Evolutionary conservation across 148 eudicot species (phyloP), one percentile per base, ranked within the genome.

Genomic region (Rhododendron williamsianum): DNA sequence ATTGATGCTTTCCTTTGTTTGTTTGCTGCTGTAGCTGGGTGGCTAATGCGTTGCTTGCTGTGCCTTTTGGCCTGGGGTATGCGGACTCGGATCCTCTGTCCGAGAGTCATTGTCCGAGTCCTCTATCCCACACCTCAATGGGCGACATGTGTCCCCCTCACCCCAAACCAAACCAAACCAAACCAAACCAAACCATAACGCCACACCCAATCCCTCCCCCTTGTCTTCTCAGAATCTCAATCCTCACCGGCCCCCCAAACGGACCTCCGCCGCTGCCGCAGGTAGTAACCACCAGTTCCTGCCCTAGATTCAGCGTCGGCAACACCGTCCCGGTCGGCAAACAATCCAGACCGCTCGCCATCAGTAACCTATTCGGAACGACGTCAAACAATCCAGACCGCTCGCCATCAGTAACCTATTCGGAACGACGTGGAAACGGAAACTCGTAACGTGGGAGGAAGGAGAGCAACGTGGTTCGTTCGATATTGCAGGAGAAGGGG

Each of bases 341-440:
- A 3, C 72, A 81, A 69, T 92, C 93, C 18, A 96, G 87, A 76
- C 94, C 98, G 1, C 90, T 85, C 4, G 90, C 86, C 83, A 86
- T 87, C 35, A 96, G 67, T 48, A 91, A 78, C 87, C 79, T 82
- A 84, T 96, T 93, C 6, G 95, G 98, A 23, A 96, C 88, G 9
- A 96, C 89, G 78, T 94, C 11, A 96, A 81, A 3, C 72, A 81
- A 69, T 92, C 93, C 18, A 96, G 87, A 76, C 94, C 98, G 1
- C 90, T 85, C 4, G 90, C 86, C 83, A 86, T 87, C 35, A 96
- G 67, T 48, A 91, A 78, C 87, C 79, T 82, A 84, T 96, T 93
- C 6, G 95, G 98, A 23, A 96, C 88, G 9, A 96, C 89, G 78
- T 94, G 98, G 78, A 90, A 94, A 78, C 91, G 79, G 9, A 96